Percentiles rank a stretch among this genome's conserved stretches.
phyloP scores from a whole-genome alignment of 805 yeast species.

The Candida krabiensis region DNA sequence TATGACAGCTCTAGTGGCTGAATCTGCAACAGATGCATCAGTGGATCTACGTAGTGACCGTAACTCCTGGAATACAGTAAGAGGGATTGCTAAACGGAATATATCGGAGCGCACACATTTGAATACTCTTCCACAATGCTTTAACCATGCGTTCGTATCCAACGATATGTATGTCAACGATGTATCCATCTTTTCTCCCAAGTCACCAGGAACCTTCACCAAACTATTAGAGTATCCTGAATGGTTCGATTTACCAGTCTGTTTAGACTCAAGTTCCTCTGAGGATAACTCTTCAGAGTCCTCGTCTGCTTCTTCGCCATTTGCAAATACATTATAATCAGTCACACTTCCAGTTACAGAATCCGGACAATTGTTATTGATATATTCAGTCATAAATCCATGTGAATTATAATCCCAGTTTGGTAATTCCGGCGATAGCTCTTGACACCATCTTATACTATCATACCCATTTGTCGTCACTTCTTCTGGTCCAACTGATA shows the following conservation, averaged over 20 bases:
- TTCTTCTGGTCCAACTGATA: conserved; percentile 6
- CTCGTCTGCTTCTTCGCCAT: conserved; percentile 24
- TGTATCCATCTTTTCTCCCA: conserved; percentile 59
- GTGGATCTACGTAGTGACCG: conserved; percentile 68
- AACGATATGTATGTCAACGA: conserved; percentile 57
- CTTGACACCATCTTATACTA: conserved; percentile 18
- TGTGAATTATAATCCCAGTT: conserved; percentile 31
- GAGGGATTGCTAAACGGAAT: conserved; percentile 62
- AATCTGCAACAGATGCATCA: conserved; percentile 73
- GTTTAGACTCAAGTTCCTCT: conserved; percentile 14
- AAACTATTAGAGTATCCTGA: conserved; percentile 13
- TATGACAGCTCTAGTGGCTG: conserved; percentile 78
- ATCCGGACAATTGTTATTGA: conserved; percentile 26
- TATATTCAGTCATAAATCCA: conserved; percentile 33
- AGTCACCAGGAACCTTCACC: conserved; percentile 40
- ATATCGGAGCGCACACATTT: conserved; percentile 64
- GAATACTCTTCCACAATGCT: conserved; percentile 74
- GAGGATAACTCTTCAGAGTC: conserved; percentile 19
- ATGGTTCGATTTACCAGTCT: conserved; percentile 3
- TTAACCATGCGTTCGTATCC: conserved; percentile 80
- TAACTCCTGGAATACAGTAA: conserved; percentile 76
- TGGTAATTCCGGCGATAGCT: conserved; percentile 22
- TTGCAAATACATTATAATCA: conserved; percentile 8
- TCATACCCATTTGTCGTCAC: conserved; percentile 3
- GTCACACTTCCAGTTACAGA: conserved; percentile 7